Percentiles rank a stretch among this genome's conserved stretches.
phyloP scores from a whole-genome alignment of 1,284 basidiomycete species.

The Papiliotrema laurentii region DNA sequence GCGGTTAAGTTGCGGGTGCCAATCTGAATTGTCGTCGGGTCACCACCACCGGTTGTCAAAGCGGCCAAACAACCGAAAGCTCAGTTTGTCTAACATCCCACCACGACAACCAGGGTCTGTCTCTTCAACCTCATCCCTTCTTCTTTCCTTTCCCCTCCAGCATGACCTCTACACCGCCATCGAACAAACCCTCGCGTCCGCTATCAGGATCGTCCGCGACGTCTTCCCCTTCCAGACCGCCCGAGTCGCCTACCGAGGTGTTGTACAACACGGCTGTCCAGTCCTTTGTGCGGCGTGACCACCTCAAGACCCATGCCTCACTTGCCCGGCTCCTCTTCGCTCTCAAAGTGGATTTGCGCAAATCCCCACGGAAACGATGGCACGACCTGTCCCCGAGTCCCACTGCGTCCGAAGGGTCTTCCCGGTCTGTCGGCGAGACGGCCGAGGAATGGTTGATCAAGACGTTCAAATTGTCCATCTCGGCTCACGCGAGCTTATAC shows the following conservation, averaged over 20 bases:
- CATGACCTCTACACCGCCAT: background rate
- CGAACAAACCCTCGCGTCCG: constrained; percentile 2
- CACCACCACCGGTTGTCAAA: no score
- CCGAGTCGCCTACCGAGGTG: constrained; percentile 28
- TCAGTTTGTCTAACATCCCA: no score
- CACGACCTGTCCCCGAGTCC: constrained; percentile 2
- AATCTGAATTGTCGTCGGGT: no score
- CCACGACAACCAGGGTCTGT: background rate
- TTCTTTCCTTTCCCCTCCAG: background rate
- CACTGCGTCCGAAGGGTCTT: background rate
- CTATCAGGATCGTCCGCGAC: constrained; percentile 2
- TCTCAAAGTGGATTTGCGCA: background rate
- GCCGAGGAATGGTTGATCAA: constrained; percentile 36
- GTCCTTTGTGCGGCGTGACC: constrained; percentile 44
- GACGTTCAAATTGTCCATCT: constrained; percentile 38
- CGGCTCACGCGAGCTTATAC: constrained; percentile 33
- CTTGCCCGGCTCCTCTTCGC: constrained; percentile 19
- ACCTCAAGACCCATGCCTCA: constrained; percentile 35
- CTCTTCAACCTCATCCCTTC: background rate
- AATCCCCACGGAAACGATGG: constrained; percentile 4
- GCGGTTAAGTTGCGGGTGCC: no score
- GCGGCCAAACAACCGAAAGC: background rate
- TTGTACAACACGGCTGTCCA: constrained; percentile 44
- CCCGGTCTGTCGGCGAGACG: background rate
- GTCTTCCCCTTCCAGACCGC: constrained; percentile 13